phyloP scores from a whole-genome alignment of 176 grass and related monocot species.

The Eleusine coracana region DNA sequence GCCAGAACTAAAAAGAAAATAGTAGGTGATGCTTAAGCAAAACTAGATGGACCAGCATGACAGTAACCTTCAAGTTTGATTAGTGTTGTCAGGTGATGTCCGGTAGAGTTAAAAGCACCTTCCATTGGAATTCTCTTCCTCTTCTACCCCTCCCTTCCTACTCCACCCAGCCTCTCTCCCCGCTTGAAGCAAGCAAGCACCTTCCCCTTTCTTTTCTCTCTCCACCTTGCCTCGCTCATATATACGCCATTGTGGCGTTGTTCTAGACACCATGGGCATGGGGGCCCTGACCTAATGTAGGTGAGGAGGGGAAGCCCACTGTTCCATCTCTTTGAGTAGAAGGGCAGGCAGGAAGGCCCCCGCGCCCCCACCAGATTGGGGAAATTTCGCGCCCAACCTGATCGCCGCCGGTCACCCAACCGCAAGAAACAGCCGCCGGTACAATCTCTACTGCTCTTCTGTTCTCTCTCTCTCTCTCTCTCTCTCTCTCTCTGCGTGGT shows the following conservation, averaged over 20 bases:
- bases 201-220: neutral
- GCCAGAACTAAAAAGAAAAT: neutral
- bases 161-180: neutral
- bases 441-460: neutral
- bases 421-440: neutral
- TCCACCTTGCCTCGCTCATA: neutral
- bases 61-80: neutral
- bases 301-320: slow-evolving; percentile 9
- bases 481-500: neutral
- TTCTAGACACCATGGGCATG: neutral
- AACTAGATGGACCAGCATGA: neutral
- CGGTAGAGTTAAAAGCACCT: slow-evolving; percentile 24
- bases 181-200: slow-evolving; percentile 13
- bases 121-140: neutral
- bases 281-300: slow-evolving; percentile 10
- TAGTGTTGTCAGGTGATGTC: neutral
- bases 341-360: slow-evolving; percentile 30
- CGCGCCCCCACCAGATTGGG: slow-evolving; percentile 34
- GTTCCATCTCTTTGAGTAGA: slow-evolving; percentile 42
- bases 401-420: slow-evolving; percentile 28
- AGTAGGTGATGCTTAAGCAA: neutral
- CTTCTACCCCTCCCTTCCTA: slow-evolving; percentile 11
- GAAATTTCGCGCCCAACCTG: slow-evolving; percentile 15
- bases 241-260: slow-evolving; percentile 35
- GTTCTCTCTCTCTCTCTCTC: neutral